These are phyloP conservation scores for Heliosperma pusillum DNA, from an alignment of 148 eudicot genomes.

Conservation along the genomic window DNA sequence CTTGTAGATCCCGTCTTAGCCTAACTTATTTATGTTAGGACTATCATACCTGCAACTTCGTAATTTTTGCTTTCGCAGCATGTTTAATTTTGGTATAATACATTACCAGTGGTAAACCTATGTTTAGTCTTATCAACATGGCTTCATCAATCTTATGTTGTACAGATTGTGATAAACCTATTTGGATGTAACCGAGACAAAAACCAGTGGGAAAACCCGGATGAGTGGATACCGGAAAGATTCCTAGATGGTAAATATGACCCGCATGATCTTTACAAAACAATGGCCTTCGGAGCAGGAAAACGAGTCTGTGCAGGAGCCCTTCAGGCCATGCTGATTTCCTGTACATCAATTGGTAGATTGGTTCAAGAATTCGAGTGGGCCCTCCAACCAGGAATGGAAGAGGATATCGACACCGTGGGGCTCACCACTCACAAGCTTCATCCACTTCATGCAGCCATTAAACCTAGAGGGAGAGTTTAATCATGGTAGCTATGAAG, in stretches of 20 bases:
- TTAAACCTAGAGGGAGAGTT: constrained; percentile 37
- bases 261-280: constrained; percentile 56
- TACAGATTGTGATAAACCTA: constrained; percentile 70
- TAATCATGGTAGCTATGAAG: not conserved
- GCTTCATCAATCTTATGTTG: not conserved
- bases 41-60: too few relatives aligned
- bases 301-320: constrained; percentile 84
- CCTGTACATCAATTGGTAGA: constrained; percentile 61
- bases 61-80: too few relatives aligned
- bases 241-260: constrained; percentile 43
- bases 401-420: constrained; percentile 59
- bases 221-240: constrained; percentile 84
- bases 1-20: too few relatives aligned
- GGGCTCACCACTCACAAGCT: constrained; percentile 67
- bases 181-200: constrained; percentile 84
- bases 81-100: too few relatives aligned
- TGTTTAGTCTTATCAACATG: not conserved
- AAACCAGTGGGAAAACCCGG: constrained; percentile 66
- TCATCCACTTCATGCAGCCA: constrained; percentile 51
- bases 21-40: too few relatives aligned
- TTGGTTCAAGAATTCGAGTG: constrained; percentile 78
- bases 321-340: constrained; percentile 57
- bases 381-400: constrained; percentile 53
- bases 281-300: constrained; percentile 93
- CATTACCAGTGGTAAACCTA: too few relatives aligned